Evolutionary conservation across 257 asterid species (phyloP), one percentile per base, ranked within the genome.

Genomic region (Fraxinus excelsior): DNA sequence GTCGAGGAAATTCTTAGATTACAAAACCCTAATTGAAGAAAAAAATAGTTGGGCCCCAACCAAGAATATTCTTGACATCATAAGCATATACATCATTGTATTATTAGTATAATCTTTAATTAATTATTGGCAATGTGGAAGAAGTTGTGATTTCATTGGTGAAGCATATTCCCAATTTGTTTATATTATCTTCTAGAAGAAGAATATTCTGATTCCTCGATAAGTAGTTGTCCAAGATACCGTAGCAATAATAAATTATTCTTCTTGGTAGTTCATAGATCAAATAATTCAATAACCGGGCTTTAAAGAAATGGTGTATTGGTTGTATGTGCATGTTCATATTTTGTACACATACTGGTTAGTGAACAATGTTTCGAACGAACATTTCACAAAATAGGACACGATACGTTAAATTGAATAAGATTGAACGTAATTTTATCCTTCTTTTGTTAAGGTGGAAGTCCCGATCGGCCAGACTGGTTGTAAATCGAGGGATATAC

Each of bases 211-310:
- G 79, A 80, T 84, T 74, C 82, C 85, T 79, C 62, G 26, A 77
- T 90, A 85, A 85, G 83, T 58, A 71, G 44, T 76, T 73, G 71
- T 75, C 79, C 78, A 51, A 79, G 86, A 79, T 85, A 79, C 90
- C 65, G 38, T 60, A 64, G 21, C 34, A 34, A 10, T 2, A 3
- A 34, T 38, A 7, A 16, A 10, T 51, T 75, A 71, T 46, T 84
- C 9, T 44, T 72, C 56, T 73, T 70, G 76, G 74, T 66, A 18
- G 53, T 67, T 51, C 77, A 68, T 49, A 60, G 74, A n/a, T 5
- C 29, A 32, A 75, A 42, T 75, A 8, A 74, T 3, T 64, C 40
- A 13, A 35, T 13, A 7, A 4, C 5, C 14, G 26, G 64, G 5
- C 8, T 53, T 14, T 28, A 28, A 28, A 28, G n/a, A 70, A 4